Evolutionary conservation across 2,329 filamentous ascomycete genomes (phyloP), one percentile per base, ranked within the genome.

Genomic region (Trichoderma hamatum): DNA sequence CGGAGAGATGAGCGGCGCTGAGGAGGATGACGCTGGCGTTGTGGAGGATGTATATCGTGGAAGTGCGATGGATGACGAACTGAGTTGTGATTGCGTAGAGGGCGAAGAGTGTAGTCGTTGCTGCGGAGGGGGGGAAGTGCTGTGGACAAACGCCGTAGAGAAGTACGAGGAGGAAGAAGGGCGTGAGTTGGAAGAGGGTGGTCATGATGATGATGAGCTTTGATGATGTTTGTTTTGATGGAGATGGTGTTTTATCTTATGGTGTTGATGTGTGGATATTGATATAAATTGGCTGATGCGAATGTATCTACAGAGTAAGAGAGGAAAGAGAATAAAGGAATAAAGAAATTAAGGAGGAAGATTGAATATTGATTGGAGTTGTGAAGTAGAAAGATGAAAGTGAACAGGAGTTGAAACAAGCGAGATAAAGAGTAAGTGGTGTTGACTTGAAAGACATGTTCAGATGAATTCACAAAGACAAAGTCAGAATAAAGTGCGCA

Each of bases 111-210:
- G 7, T 24, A n/a, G 58, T 39, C 2, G 66, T 26, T 46, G 34
- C 54, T 36, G 70, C n/a, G 9, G 58, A 30, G 13, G 36, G 59
- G 10, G 43, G 66, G 49, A 54, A 68, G 21, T 52, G 36, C 1
- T 28, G n/a, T 19, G 55, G 63, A 10, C 26, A 34, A 21, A 59
- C 26, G 28, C 36, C 21, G 52, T 58, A 58, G 54, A 67, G 63
- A 54, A 59, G 52, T 13, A 36, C 9, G 63, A 59, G 52, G 54
- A 58, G 39, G 26, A 58, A 5, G 36, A 51, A 13, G 36, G 61
- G 61, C 32, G 32, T 21, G 49, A 64, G 49, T 9, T 54, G 49
- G 32, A 55, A 19, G 32, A 49, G 32, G 24, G 26, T 24, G 36
- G 36, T 49, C 46, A 49, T 49, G 46, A 24, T 49, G 43, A n/a